phyloP scores from a whole-genome alignment of 2,329 filamentous ascomycete species.

The Ophiosphaerella herpotricha region DNA sequence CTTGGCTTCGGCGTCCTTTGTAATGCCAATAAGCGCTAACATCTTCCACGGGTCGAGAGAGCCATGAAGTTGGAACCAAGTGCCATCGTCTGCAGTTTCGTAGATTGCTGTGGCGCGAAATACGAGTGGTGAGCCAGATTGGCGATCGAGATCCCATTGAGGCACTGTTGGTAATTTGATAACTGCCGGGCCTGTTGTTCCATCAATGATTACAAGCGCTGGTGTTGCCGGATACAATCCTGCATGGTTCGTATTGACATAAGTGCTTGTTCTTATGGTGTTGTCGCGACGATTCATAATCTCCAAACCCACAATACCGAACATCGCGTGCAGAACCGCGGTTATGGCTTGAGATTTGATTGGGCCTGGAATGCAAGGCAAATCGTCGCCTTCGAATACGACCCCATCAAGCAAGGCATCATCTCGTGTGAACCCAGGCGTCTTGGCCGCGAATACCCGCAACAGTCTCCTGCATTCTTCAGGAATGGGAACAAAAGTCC shows the following conservation, averaged over 20 bases:
- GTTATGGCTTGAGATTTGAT: conserved; percentile 51
- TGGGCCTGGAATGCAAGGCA: conserved; percentile 50
- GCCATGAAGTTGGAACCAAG: conserved; percentile 59
- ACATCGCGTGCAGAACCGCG: conserved; percentile 52
- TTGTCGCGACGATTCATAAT: conserved; percentile 40
- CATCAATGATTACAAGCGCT: no score
- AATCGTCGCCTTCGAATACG: conserved; percentile 46
- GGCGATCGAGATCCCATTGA: no score
- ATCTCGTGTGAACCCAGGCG: conserved; percentile 50
- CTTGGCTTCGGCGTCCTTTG: conserved; percentile 27
- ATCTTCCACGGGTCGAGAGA: conserved; percentile 53
- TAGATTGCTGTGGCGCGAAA: conserved; percentile 44
- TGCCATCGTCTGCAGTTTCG: conserved; percentile 50
- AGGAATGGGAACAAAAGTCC: conserved; percentile 43
- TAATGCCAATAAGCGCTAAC: conserved; percentile 53
- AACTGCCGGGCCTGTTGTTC: no score
- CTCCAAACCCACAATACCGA: conserved; percentile 43
- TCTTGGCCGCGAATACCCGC: no score
- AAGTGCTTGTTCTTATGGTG: no score
- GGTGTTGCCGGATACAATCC: conserved; percentile 26
- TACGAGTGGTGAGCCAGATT: no score
- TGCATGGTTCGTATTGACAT: no score
- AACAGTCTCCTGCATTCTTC: conserved; percentile 35
- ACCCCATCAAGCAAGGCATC: conserved; percentile 39
- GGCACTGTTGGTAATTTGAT: no score